Evolutionary conservation across 2,329 filamentous ascomycete genomes (phyloP).

Genomic region (Pseudogymnoascus sp.): DNA sequence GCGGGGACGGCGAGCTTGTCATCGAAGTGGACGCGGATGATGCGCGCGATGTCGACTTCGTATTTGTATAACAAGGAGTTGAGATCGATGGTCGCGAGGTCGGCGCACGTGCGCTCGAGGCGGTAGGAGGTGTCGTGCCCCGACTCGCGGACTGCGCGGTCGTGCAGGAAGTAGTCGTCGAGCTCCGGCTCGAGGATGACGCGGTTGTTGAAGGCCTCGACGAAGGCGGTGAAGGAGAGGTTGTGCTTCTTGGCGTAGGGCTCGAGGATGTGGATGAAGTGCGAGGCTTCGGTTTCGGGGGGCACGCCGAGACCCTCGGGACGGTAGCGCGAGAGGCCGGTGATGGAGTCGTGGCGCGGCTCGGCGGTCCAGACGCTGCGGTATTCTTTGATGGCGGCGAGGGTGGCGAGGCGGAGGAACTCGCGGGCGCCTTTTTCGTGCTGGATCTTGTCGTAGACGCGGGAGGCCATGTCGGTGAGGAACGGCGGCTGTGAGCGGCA

Average conservation of each 20-base stretch:
- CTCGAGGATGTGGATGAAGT: slow-evolving; percentile 36
- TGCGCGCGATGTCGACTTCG: slow-evolving; percentile 83
- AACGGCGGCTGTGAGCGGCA: slow-evolving; percentile 92
- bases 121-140: slow-evolving; percentile 96
- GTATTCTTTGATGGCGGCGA: slow-evolving; percentile 82
- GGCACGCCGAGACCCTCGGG: slow-evolving; percentile 42
- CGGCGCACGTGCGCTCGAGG: slow-evolving; percentile 76
- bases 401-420: slow-evolving; percentile 69
- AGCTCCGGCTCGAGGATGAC: slow-evolving; percentile 75
- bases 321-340: slow-evolving; percentile 40
- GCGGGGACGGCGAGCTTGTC: slow-evolving; percentile 75
- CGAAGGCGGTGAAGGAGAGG: slow-evolving; percentile 77
- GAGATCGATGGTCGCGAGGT: slow-evolving; percentile 87
- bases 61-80: slow-evolving; percentile 97
- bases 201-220: slow-evolving; percentile 76
- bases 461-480: slow-evolving; percentile 91
- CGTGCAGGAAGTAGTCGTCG: slow-evolving; percentile 92
- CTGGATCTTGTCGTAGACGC: slow-evolving; percentile 89
- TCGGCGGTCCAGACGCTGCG: slow-evolving; percentile 13
- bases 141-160: slow-evolving; percentile 90
- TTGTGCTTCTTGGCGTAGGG: slow-evolving; percentile 48
- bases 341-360: slow-evolving; percentile 38
- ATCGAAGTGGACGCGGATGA: slow-evolving; percentile 74
- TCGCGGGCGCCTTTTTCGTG: slow-evolving; percentile 71
- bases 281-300: slow-evolving; percentile 44